Percentiles rank a stretch among this genome's conserved stretches.
These are phyloP conservation scores for Pseudevernia furfuracea DNA, from an alignment of 495 filamentous ascomycete genomes.

Conservation along the genomic window DNA sequence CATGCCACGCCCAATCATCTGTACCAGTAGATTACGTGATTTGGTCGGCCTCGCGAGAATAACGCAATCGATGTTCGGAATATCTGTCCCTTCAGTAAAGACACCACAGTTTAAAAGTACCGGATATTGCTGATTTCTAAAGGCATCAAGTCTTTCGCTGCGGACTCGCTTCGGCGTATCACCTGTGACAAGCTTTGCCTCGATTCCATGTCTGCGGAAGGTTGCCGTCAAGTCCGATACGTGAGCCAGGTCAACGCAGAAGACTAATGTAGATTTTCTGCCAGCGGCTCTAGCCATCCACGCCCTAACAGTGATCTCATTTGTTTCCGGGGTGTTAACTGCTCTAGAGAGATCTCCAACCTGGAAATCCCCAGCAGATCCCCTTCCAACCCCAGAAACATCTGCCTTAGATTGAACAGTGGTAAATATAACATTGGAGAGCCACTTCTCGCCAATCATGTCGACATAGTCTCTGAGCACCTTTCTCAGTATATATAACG, in stretches of 20 bases:
- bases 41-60: slow-evolving; percentile 81
- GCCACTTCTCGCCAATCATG: slow-evolving; percentile 84
- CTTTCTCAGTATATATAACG: background rate
- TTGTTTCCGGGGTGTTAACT: slow-evolving; percentile 70
- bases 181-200: slow-evolving; percentile 76
- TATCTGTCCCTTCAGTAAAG: slow-evolving; percentile 95
- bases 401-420: slow-evolving; percentile 79
- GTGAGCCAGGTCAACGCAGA: slow-evolving; percentile 85
- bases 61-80: slow-evolving; percentile 94
- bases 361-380: slow-evolving; percentile 70
- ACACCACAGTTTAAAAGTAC: slow-evolving; percentile 93
- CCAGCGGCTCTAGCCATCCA: slow-evolving; percentile 70
- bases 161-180: slow-evolving; percentile 60
- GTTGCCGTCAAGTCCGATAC: slow-evolving; percentile 60
- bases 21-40: slow-evolving; percentile 82
- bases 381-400: slow-evolving; percentile 57
- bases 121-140: slow-evolving; percentile 67
- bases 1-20: slow-evolving; percentile 97
- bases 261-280: slow-evolving; percentile 81
- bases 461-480: slow-evolving; percentile 66
- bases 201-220: slow-evolving; percentile 70
- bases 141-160: slow-evolving; percentile 60
- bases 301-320: slow-evolving; percentile 71
- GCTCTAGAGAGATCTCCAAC: slow-evolving; percentile 61
- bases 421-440: slow-evolving; percentile 84